Evolutionary conservation across 305 asterid species (phyloP).

Genomic region (Fraxinus latifolia): DNA sequence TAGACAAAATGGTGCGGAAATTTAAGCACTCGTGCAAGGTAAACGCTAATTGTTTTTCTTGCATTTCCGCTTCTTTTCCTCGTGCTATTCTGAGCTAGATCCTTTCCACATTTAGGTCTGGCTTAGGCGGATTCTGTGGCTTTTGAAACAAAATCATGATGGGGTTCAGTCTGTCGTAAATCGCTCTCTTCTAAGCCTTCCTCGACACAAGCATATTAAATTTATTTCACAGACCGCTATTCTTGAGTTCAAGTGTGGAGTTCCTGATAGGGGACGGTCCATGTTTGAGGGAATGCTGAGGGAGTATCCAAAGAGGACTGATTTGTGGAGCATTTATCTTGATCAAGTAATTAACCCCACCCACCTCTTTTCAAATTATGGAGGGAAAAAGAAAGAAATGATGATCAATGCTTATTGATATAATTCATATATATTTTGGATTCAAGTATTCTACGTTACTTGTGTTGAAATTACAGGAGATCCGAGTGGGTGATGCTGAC

Average conservation of each 20-base stretch:
- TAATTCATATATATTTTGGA: background rate
- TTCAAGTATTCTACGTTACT: background rate
- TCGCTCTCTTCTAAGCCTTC: constrained; percentile 72
- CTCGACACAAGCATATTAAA: constrained; percentile 74
- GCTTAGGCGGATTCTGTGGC: constrained; percentile 59
- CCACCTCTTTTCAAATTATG: background rate
- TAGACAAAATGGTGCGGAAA: constrained; percentile 74
- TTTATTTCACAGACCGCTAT: constrained; percentile 75
- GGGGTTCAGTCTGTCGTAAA: constrained; percentile 60
- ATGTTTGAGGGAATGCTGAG: constrained; percentile 81
- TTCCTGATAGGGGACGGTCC: constrained; percentile 87
- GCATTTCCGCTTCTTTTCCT: background rate
- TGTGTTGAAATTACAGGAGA: constrained; percentile 56
- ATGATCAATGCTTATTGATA: background rate
- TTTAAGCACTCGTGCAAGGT: constrained; percentile 89
- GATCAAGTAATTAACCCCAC: constrained; percentile 62
- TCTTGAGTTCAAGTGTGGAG: constrained; percentile 83
- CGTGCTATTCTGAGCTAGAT: background rate
- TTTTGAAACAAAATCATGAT: constrained; percentile 55
- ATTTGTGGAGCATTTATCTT: constrained; percentile 87
- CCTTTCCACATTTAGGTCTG: constrained; percentile 56
- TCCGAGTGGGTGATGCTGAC: constrained; percentile 70
- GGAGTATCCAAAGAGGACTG: constrained; percentile 92
- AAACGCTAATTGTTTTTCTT: background rate
- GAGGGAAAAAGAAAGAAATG: background rate